Evolutionary conservation across 352 stramenopile species (phyloP).

Genomic region (Phytopythium sindhum): DNA sequence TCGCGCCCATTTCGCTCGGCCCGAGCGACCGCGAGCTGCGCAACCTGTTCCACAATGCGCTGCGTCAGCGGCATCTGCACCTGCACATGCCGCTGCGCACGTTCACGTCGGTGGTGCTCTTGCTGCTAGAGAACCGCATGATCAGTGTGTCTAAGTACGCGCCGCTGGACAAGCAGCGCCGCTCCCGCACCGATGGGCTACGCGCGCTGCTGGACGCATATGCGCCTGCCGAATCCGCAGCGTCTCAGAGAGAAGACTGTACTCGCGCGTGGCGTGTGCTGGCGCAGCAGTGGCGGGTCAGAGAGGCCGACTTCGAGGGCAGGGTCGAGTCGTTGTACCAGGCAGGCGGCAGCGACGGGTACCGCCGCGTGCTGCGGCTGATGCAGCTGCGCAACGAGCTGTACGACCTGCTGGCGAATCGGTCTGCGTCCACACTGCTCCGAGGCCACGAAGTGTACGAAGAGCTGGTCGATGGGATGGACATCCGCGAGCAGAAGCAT

Average conservation of each 20-base stretch:
- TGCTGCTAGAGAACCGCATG: slow-evolving; percentile 53
- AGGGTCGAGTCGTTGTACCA: slow-evolving; percentile 47
- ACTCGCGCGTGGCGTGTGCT: slow-evolving; percentile 46
- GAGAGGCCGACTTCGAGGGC: slow-evolving; percentile 50
- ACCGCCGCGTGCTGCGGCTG: slow-evolving; percentile 18
- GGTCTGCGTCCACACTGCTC: slow-evolving; percentile 21
- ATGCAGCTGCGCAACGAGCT: slow-evolving; percentile 53
- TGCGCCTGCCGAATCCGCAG: background rate
- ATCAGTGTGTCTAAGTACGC: slow-evolving; percentile 55
- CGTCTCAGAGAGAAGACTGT: slow-evolving; percentile 15
- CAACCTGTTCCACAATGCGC: slow-evolving; percentile 68
- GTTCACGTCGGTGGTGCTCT: slow-evolving; percentile 60
- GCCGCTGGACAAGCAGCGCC: slow-evolving; percentile 20
- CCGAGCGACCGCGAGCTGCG: slow-evolving; percentile 45
- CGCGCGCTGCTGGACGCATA: background rate
- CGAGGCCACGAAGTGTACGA: slow-evolving; percentile 33
- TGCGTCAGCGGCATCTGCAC: slow-evolving; percentile 52
- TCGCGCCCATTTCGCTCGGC: slow-evolving; percentile 43
- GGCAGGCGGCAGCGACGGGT: background rate
- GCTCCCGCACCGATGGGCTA: background rate
- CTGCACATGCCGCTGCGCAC: slow-evolving; percentile 54
- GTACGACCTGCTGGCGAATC: slow-evolving; percentile 44
- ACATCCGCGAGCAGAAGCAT: background rate
- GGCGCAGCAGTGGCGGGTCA: slow-evolving; percentile 46
- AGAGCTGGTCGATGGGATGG: slow-evolving; percentile 21